Evolutionary conservation across 768 basidiomycete genomes (phyloP).

Genomic region (Leccinum ochraceum): DNA sequence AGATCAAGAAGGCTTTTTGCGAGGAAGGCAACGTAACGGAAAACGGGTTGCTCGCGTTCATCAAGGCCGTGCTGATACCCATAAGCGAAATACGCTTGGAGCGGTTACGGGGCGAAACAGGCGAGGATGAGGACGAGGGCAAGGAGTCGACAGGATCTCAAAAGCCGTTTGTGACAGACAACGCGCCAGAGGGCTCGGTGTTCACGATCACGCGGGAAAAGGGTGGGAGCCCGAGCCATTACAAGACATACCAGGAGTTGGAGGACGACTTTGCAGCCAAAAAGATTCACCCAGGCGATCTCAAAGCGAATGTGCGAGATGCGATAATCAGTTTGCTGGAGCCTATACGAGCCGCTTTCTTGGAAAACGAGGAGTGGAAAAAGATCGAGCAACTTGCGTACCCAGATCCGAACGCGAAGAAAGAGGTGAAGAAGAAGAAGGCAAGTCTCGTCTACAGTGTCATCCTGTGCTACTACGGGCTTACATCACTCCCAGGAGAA

Average conservation of each 20-base stretch:
- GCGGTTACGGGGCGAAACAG: slow-evolving; percentile 46
- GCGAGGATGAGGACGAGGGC: slow-evolving; percentile 42
- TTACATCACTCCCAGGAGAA: slow-evolving; percentile 54
- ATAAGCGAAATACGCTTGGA: slow-evolving; percentile 77
- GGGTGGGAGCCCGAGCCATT: slow-evolving; percentile 77
- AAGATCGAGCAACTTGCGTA: slow-evolving; percentile 78
- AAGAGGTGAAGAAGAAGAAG: slow-evolving; percentile 68
- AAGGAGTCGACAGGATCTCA: slow-evolving; percentile 52
- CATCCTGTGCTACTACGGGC: not conserved
- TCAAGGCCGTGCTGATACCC: slow-evolving; percentile 85
- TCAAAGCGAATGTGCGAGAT: slow-evolving; percentile 78
- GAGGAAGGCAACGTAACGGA: slow-evolving; percentile 88
- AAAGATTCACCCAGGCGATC: slow-evolving; percentile 85
- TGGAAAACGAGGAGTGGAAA: slow-evolving; percentile 80
- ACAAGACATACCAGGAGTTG: slow-evolving; percentile 62
- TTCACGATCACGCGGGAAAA: slow-evolving; percentile 79
- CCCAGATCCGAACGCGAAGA: slow-evolving; percentile 70
- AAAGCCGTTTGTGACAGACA: slow-evolving; percentile 61
- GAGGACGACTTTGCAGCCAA: slow-evolving; percentile 74
- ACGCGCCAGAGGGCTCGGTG: slow-evolving; percentile 79
- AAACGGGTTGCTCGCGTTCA: slow-evolving; percentile 89
- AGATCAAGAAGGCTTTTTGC: slow-evolving; percentile 92
- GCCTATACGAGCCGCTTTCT: slow-evolving; percentile 80
- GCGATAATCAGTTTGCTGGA: slow-evolving; percentile 74
- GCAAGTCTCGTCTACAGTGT: not conserved